These are phyloP conservation scores for Leccinum sublutescens DNA, from an alignment of 768 basidiomycete genomes.

Conservation along the genomic window DNA sequence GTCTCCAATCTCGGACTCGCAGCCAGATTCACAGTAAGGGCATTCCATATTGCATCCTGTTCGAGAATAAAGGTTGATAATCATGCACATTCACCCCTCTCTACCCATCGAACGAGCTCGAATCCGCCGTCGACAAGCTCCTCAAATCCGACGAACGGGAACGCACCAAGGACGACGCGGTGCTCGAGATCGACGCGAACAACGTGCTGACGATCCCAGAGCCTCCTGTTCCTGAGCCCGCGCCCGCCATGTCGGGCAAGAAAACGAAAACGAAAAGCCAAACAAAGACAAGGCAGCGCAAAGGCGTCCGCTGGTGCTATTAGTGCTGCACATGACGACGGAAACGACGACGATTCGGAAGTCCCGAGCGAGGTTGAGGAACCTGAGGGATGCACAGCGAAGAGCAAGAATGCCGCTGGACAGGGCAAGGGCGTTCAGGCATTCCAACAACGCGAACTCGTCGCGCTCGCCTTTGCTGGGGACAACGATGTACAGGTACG, in stretches of 20 bases:
- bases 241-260: too few species aligned
- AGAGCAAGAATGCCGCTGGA: constrained; percentile 41
- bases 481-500: constrained; percentile 91
- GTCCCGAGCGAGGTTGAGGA: constrained; percentile 53
- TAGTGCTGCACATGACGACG: not conserved
- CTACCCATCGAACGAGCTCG: constrained; percentile 81
- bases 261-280: too few species aligned
- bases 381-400: constrained; percentile 44
- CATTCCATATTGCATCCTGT: not conserved
- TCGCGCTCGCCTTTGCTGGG: constrained; percentile 93
- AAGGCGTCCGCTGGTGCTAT: too few species aligned
- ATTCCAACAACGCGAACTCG: constrained; percentile 89
- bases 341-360: constrained; percentile 47
- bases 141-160: constrained; percentile 45
- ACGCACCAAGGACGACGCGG: too few species aligned
- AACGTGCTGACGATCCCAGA: too few species aligned
- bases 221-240: too few species aligned
- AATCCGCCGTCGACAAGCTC: constrained; percentile 79
- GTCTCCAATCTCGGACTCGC: constrained; percentile 73
- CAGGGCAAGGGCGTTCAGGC: constrained; percentile 46
- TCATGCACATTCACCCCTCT: not conserved
- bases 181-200: too few species aligned
- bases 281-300: too few species aligned
- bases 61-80: not conserved
- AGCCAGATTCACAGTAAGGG: constrained; percentile 78